These are phyloP conservation scores for Fusarium humuli DNA, from an alignment of 2,329 filamentous ascomycete species.

Conservation along the genomic window DNA sequence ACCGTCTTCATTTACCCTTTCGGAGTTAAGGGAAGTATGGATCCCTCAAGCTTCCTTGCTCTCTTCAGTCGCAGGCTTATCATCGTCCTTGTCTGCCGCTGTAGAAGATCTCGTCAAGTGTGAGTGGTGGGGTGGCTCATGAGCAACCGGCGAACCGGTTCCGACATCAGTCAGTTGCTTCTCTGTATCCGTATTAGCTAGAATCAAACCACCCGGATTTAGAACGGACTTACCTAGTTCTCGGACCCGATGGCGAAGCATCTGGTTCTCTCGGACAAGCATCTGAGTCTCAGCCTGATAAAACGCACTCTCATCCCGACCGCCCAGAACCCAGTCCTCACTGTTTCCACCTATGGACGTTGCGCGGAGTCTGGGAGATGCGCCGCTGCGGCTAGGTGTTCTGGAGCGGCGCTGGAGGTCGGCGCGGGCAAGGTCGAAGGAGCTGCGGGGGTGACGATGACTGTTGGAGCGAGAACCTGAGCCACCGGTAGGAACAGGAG, in stretches of 20 bases:
- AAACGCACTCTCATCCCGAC: conserved; percentile 79
- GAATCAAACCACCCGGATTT: not conserved
- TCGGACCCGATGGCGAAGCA: conserved; percentile 79
- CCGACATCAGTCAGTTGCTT: conserved; percentile 62
- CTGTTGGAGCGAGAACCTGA: conserved; percentile 65
- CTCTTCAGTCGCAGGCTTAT: conserved; percentile 27
- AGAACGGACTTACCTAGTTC: conserved; percentile 73
- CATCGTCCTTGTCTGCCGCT: conserved; percentile 54
- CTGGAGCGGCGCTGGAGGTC: conserved; percentile 68
- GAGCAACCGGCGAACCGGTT: conserved; percentile 48
- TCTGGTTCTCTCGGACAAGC: conserved; percentile 82
- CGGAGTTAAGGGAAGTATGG: not conserved
- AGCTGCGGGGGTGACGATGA: conserved; percentile 64
- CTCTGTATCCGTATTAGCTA: conserved; percentile 53
- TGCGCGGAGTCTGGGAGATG: conserved; percentile 67
- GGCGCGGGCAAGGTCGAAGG: conserved; percentile 68
- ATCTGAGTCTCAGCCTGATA: conserved; percentile 87
- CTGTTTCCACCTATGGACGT: conserved; percentile 70
- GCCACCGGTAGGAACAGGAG: conserved; percentile 51
- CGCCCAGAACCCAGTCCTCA: conserved; percentile 71
- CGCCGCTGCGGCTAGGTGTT: conserved; percentile 68
- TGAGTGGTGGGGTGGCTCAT: conserved; percentile 63
- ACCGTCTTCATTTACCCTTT: not conserved
- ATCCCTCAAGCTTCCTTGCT: conserved; percentile 30
- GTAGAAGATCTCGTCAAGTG: conserved; percentile 62